Base-by-base conservation (phyloP, 2,329 filamentous ascomycete genomes). In the Triangularia verruculosa region DNA sequence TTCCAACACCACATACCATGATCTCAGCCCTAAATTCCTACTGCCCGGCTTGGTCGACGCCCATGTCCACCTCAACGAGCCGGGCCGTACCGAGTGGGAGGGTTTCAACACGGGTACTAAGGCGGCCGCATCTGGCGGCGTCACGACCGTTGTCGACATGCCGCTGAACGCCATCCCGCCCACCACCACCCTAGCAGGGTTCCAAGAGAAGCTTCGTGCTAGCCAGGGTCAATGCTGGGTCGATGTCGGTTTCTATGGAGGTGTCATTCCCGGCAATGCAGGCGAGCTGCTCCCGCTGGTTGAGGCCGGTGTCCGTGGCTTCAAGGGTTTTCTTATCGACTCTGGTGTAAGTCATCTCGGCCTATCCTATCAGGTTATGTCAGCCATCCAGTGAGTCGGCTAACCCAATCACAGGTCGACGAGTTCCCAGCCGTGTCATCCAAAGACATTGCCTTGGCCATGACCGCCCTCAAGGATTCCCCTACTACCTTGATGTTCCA, bases 401-500 rank as follows among this genome's bases (percentile, higher is more conserved):
- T 67, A 69, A 67, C 17, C 43, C 15, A 15, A 3, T 15, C 12
- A 59, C 70, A 94, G 91, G 91, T 97, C 53, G 92, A 97, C 53
- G 95, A 99, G 74, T 99, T 99, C 75, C 95, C 95, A 0, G 92
- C 93, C 25, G 89, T 98, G n/a, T 90, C 90, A 0, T 83, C 91
- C 1, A 76, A 78, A 13, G 95, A 98, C 75, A 90, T 98, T 63
- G 81, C 85, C 1, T 84, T 90, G 43, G 93, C 91, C 52, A 93
- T 99, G 85, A 80, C 82, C 28, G 91, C 89, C 55, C 85, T 99
- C 66, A 90, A 91, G 65, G 87, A 92, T 70, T 85, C 89, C 61
- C 85, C 92, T 17, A 98, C 95, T 1, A 96, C 93, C 0, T 87
- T 98, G 71, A 98, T 99, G 94, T 99, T 99, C 80, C 95, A 99